Evolutionary conservation across 129 eudicot species (phyloP), one percentile per base, ranked within the genome.

Genomic region (Erigeron canadensis): DNA sequence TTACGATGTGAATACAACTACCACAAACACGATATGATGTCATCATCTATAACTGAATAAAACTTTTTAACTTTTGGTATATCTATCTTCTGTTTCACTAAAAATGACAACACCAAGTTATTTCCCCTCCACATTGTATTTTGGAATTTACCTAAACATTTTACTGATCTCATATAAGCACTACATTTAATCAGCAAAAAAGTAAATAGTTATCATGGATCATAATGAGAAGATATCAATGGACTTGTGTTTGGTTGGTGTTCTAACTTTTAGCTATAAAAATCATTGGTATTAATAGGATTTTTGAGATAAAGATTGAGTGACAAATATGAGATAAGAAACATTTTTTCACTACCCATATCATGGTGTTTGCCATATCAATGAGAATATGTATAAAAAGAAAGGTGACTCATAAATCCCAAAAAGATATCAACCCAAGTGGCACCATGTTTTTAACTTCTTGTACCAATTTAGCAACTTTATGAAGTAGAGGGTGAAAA

Each of bases 341-440:
- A 85, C 96, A 86, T 76, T 79, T 86, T 59, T 67, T 80, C 64
- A 48, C 58, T 78, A 48, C 10, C 2, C 16, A 69, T 54, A 85
- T 93, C 81, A 93, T 93, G 57, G 71, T 89, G 96, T 89, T 94
- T 77, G 90, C 98, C 96, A 93, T 85, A 55, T 79, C 58, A 75
- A 81, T 75, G 28, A 57, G 88, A 80, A 57, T 51, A 62, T 65
- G 80, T 75, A 71, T 78, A 74, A 75, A 66, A 28, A 28, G 34
- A 28, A 70, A 51, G 40, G 43, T 17, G 70, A 60, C 80, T 79
- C 81, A 47, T 69, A 72, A 47, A 19, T 62, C 71, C 72, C 50
- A 77, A 51, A 41, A 55, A 46, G 60, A 28, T 42, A 60, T 47
- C 8, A 4, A 6, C 71, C 60, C 65, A 54, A 75, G 37, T 40